Percentiles rank a stretch among this genome's conserved stretches.
phyloP scores from a whole-genome alignment of 2,329 filamentous ascomycete species.

The Botryotinia narcissicola region DNA sequence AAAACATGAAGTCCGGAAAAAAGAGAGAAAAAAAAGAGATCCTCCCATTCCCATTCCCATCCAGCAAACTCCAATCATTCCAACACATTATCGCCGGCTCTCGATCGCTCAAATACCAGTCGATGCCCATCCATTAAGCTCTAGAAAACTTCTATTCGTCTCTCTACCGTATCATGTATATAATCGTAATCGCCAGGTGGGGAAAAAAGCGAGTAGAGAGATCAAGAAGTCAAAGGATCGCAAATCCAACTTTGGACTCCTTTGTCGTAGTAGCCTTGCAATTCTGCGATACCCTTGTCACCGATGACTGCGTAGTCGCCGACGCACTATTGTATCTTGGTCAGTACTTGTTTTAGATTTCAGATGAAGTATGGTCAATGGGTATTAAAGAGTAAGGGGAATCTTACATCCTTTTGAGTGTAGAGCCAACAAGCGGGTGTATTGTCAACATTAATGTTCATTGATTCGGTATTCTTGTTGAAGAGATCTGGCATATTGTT shows the following conservation, averaged over 20 bases:
- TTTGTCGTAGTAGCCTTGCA: slow-evolving; percentile 1
- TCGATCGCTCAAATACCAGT: slow-evolving; percentile 3
- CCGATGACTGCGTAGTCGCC: not conserved
- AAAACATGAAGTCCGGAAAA: not conserved
- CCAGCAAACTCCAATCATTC: not conserved
- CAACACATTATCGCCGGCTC: not conserved
- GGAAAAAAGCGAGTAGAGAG: not conserved
- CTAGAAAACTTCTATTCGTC: not conserved
- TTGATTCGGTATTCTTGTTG: slow-evolving; percentile 2
- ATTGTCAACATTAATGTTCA: not conserved
- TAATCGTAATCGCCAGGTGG: not conserved
- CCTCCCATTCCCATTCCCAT: not conserved
- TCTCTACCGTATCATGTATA: not conserved
- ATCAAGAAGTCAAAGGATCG: not conserved
- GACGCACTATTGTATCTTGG: not conserved
- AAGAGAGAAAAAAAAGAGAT: not conserved
- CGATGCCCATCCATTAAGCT: not conserved
- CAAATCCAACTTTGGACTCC: slow-evolving; percentile 6
- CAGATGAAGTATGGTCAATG: not conserved
- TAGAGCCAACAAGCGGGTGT: slow-evolving; percentile 15
- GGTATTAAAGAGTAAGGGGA: not conserved
- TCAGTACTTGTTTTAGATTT: not conserved
- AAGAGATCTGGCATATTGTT: not conserved
- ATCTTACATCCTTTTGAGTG: not conserved
- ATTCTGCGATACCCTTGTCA: not conserved